Conservation (phyloP, 345 rosid genomes). For the Rhodamnia argentea region DNA sequence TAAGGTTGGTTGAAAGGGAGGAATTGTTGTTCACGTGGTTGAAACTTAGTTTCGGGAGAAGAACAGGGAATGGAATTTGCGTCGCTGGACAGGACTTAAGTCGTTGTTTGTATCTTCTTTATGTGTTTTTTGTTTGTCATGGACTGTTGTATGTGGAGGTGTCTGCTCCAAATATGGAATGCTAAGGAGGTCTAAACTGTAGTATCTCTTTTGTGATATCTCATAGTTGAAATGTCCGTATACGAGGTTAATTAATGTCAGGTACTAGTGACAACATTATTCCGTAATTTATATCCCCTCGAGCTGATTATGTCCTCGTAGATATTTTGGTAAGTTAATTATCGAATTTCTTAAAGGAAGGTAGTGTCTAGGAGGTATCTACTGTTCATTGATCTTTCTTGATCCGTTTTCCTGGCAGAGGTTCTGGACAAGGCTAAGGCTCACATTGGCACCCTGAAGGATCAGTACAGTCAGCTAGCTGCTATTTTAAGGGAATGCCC, state of each 20-base stretch:
- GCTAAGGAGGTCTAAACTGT: background rate
- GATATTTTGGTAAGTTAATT: background rate
- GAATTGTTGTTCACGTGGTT: background rate
- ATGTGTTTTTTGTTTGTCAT: background rate
- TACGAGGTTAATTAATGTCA: background rate
- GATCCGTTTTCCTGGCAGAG: slow-evolving; percentile 21
- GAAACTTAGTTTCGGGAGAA: background rate
- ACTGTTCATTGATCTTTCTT: background rate
- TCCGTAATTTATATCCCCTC: background rate
- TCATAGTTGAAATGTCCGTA: background rate
- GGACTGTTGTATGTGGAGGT: background rate
- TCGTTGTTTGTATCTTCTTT: background rate
- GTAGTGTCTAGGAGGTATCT: background rate
- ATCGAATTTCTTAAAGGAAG: background rate
- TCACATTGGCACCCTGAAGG: slow-evolving; percentile 46
- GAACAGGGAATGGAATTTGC: background rate
- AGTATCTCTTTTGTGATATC: background rate
- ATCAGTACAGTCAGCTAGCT: slow-evolving; percentile 45
- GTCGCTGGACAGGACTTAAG: background rate
- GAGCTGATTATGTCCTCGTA: background rate
- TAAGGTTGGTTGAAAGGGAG: background rate
- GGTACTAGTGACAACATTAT: background rate
- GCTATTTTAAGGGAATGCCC: slow-evolving; percentile 45
- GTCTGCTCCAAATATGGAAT: background rate
- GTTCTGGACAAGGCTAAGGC: slow-evolving; percentile 55